Base-by-base conservation (phyloP, 352 stramenopile species). In the Phytophthora europaea region DNA sequence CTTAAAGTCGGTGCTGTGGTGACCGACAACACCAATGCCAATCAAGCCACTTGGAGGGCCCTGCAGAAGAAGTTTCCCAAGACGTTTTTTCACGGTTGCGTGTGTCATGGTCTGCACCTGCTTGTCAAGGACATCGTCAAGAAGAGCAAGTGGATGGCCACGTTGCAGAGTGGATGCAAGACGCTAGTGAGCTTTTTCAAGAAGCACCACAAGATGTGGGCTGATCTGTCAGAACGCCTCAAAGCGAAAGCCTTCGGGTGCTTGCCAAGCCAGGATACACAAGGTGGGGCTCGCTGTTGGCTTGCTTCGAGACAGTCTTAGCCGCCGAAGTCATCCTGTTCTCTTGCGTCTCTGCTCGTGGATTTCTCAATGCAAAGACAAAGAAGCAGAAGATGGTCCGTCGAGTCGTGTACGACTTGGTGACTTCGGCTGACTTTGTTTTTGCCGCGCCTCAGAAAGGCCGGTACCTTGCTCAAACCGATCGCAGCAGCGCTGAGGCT, bases 11-110 rank as follows among this genome's bases (percentile, higher is more conserved):
- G 40, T 15, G 40, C 40, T 50, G 40, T 50, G 16, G 15, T 50
- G 40, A 50, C 40, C 40, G 40, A 50, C 7, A 50, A 50, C 16
- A 50, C 40, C 40, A 50, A 20, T 16, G 40, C 40, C 40, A 50
- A 50, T 16, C 40, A 50, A 50, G 13, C 40, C 40, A 50, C 40
- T 6, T 50, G 40, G 40, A 50, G n/a, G 40, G 6, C n/a, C n/a
- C n/a, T 48, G 40, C 40, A 48, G 40, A 5, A 48, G 40, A 13
- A 70, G 62, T 61, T 36, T 16, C n/a, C 40, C 8, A 50, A 50
- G 15, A 50, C 40, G 15, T 50, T 50, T 15, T 50, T 50, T 16
- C 40, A 50, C 16, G 40, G 40, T 15, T 50, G 40, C 16, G 40
- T 50, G 13, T 48, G 15, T 18, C 40, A 48, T 15, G 40, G 12